Percentiles rank a stretch among this genome's conserved stretches.
Evolutionary conservation across 768 basidiomycete species (phyloP).

Genomic region (Lactarius pseudohatsudake): DNA sequence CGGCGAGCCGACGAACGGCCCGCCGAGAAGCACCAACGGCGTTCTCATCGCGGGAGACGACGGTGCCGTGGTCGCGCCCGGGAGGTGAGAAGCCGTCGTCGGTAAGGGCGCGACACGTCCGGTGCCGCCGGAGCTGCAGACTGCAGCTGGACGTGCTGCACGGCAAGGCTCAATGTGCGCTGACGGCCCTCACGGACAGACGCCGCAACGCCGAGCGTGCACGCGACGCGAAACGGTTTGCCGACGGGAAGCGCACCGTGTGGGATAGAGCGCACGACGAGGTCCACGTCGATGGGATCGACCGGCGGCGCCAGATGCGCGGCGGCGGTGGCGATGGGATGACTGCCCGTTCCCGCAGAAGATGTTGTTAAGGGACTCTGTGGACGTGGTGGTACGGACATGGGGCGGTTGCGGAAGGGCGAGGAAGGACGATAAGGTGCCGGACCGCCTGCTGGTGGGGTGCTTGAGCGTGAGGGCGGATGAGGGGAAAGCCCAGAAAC

Average conservation of each 20-base stretch:
- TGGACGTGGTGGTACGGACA: constrained; percentile 30
- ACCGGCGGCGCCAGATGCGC: constrained; percentile 10
- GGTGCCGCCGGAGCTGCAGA: constrained; percentile 30
- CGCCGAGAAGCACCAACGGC: constrained; percentile 12
- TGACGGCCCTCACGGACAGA: constrained; percentile 40
- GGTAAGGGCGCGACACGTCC: neutral
- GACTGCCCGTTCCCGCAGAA: constrained; percentile 33
- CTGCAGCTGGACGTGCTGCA: constrained; percentile 64
- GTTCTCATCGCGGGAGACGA: constrained; percentile 10
- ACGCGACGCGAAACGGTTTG: constrained; percentile 58
- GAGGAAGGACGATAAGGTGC: constrained; percentile 46
- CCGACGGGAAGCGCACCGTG: constrained; percentile 48
- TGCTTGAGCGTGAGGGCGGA: constrained; percentile 50
- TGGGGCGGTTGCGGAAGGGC: constrained; percentile 40
- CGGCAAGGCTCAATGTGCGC: constrained; percentile 51
- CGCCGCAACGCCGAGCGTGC: constrained; percentile 53
- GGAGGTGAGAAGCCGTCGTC: constrained; percentile 1
- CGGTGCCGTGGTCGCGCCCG: constrained; percentile 10
- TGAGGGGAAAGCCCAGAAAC: constrained; percentile 47
- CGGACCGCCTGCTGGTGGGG: constrained; percentile 47
- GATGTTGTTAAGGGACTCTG: constrained; percentile 35
- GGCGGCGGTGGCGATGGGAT: constrained; percentile 31
- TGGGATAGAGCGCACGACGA: constrained; percentile 53
- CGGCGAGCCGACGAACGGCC: constrained; percentile 24
- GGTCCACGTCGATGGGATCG: constrained; percentile 54